Evolutionary conservation across 2,329 filamentous ascomycete species (phyloP).

Genomic region (Sporothrix euskadiensis): DNA sequence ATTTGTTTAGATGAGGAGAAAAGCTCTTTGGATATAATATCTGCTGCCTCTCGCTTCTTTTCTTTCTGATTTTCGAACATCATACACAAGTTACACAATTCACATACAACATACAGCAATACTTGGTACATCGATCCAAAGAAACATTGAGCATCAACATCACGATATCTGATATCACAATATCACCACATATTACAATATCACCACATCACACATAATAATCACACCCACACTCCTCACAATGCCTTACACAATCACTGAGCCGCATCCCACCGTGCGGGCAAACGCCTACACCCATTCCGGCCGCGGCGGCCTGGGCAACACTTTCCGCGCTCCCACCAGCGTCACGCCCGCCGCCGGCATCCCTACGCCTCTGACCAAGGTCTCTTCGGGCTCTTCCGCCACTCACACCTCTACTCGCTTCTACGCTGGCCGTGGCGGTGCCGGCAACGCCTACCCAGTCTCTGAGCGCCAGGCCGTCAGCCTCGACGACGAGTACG

Average conservation of each 20-base stretch:
- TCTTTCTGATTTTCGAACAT: slow-evolving; percentile 4
- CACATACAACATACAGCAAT: background rate
- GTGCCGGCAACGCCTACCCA: slow-evolving; percentile 63
- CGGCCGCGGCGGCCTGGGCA: slow-evolving; percentile 58
- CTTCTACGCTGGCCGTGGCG: slow-evolving; percentile 67
- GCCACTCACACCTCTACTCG: slow-evolving; percentile 47
- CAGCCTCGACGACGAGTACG: slow-evolving; percentile 67
- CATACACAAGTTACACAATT: background rate
- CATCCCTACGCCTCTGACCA: slow-evolving; percentile 50
- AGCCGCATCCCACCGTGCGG: slow-evolving; percentile 51
- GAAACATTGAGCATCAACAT: background rate
- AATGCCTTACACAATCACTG: slow-evolving; percentile 51
- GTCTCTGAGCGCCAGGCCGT: slow-evolving; percentile 57
- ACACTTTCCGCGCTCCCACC: slow-evolving; percentile 51
- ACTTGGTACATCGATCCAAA: background rate
- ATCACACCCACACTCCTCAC: slow-evolving; percentile 27
- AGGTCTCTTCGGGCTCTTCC: slow-evolving; percentile 44
- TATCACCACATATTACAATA: background rate
- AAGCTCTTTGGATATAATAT: slow-evolving; percentile 2
- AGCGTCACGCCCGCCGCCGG: slow-evolving; percentile 52
- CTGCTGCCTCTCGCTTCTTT: background rate
- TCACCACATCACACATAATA: background rate
- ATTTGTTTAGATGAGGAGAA: background rate
- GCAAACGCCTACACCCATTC: slow-evolving; percentile 53
- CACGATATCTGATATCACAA: background rate